Percentiles rank a stretch among this genome's conserved stretches.
Evolutionary conservation across 495 filamentous ascomycete species (phyloP).

Genomic region (Neurospora tetraspora): DNA sequence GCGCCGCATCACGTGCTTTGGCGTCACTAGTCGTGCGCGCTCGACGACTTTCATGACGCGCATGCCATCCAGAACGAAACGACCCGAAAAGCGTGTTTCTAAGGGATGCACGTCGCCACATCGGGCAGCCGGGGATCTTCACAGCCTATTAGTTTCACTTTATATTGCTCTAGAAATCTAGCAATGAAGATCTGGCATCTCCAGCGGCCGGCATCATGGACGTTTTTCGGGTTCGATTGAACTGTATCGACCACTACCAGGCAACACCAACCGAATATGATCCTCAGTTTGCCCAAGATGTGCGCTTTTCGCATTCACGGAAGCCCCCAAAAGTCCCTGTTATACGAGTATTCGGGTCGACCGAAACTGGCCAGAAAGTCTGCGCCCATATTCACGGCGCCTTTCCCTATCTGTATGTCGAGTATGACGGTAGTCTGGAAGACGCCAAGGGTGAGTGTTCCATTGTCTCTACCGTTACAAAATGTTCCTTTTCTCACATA

Average conservation of each 20-base stretch:
- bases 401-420: slow-evolving; percentile 87
- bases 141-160: neutral
- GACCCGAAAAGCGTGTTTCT: neutral
- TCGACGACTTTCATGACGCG: neutral
- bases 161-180: neutral
- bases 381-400: slow-evolving; percentile 95
- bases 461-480: neutral
- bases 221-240: slow-evolving; percentile 75
- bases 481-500: neutral
- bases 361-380: slow-evolving; percentile 91
- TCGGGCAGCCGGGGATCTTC: neutral
- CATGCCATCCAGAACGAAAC: too few relatives aligned
- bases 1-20: neutral
- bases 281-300: slow-evolving; percentile 57
- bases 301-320: slow-evolving; percentile 35
- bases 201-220: slow-evolving; percentile 35
- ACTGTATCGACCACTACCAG: slow-evolving; percentile 93
- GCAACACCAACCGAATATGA: slow-evolving; percentile 68
- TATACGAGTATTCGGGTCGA: slow-evolving; percentile 84
- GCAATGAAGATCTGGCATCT: neutral
- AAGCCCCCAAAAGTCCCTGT: slow-evolving; percentile 70
- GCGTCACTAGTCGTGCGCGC: neutral
- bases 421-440: slow-evolving; percentile 65
- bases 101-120: neutral
- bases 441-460: slow-evolving; percentile 49